These are phyloP conservation scores for Tricholomella constricta DNA, from an alignment of 768 basidiomycete genomes.

Conservation along the genomic window DNA sequence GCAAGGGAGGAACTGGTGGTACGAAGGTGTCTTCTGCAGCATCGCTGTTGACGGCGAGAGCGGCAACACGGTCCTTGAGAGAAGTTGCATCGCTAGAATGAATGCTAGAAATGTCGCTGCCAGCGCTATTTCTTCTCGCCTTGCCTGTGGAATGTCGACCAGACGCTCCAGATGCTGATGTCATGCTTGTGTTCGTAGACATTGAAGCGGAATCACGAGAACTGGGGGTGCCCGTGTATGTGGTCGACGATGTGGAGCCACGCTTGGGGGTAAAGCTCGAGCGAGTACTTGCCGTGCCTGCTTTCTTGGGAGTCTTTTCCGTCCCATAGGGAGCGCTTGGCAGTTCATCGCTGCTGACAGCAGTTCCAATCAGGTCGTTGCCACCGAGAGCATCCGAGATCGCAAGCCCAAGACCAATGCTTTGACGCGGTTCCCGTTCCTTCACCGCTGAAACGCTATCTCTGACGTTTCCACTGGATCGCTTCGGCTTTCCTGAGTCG, in stretches of 20 bases:
- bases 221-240: constrained; percentile 77
- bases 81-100: constrained; percentile 68
- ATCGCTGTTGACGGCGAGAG: constrained; percentile 61
- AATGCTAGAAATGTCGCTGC: constrained; percentile 81
- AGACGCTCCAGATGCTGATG: constrained; percentile 73
- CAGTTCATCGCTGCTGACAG: constrained; percentile 63
- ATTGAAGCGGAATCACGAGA: constrained; percentile 87
- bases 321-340: constrained; percentile 39
- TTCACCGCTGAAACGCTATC: constrained; percentile 42
- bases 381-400: constrained; percentile 39
- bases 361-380: constrained; percentile 42
- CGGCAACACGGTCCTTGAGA: constrained; percentile 69
- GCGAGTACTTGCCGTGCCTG: constrained; percentile 54
- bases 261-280: constrained; percentile 85
- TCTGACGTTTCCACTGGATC: constrained; percentile 39
- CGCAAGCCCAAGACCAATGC: constrained; percentile 34
- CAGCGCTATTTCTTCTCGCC: constrained; percentile 76
- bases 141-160: constrained; percentile 72
- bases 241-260: constrained; percentile 88
- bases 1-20: constrained; percentile 92
- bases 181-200: constrained; percentile 75
- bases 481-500: constrained; percentile 41
- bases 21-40: constrained; percentile 63
- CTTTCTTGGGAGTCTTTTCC: constrained; percentile 74
- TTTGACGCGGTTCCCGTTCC: constrained; percentile 48